Evolutionary conservation across 1,284 basidiomycete genomes (phyloP).

Genomic region (Puccinia hordei): DNA sequence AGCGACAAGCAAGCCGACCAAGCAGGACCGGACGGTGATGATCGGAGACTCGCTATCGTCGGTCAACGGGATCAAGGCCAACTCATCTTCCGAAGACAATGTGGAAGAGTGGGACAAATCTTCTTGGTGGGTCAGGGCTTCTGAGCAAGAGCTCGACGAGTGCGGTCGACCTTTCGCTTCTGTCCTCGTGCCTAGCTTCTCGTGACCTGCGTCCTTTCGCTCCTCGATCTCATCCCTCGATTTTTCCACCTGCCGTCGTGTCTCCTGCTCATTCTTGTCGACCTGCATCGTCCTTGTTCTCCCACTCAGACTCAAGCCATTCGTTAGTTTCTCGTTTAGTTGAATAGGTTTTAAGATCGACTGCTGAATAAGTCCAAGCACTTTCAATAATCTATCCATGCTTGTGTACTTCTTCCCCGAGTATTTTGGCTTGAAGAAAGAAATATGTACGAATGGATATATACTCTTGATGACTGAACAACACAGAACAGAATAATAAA

Average conservation of each 20-base stretch:
- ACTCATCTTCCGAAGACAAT: background rate
- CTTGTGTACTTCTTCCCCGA: no score
- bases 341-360: background rate
- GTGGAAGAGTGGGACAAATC: background rate
- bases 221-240: background rate
- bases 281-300: background rate
- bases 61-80: conserved; percentile 25
- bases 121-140: background rate
- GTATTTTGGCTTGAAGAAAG: no score
- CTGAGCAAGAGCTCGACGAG: background rate
- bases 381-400: background rate
- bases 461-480: no score
- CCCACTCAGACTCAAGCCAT: no score
- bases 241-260: background rate
- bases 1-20: conserved; percentile 31
- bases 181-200: no score
- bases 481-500: no score
- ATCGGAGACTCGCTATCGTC: conserved; percentile 23
- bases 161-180: no score
- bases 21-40: conserved; percentile 18
- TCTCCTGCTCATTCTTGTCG: background rate
- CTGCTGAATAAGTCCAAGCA: background rate
- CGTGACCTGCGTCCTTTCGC: no score
- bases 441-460: no score
- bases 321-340: background rate